Base-by-base conservation (phyloP, 352 stramenopile species). In the Phytophthora sansomeana region DNA sequence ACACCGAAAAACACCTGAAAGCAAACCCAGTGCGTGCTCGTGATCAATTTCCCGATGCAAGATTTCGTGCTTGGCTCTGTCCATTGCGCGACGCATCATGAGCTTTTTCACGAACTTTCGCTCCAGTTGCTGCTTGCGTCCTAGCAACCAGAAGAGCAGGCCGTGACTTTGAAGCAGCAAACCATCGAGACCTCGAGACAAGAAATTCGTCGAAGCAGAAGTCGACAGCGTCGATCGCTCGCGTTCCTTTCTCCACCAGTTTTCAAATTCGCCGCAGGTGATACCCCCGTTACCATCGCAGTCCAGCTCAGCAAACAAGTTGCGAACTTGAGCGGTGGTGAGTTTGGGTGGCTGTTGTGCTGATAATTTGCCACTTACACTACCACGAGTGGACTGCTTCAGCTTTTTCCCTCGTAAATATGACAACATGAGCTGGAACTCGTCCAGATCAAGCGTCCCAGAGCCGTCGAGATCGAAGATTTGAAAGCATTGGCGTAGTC, bases 101-200 rank as follows among this genome's bases (percentile, higher is more conserved):
- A 77, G 26, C n/a, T 84, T 83, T 48, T 82, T 84, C 57, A 83
- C 70, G n/a, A 84, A 87, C 21, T 82, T 79, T 3, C 62, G 59
- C 54, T 87, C 75, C 4, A 87, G 54, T 38, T 81, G 69, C 52
- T 79, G 75, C 24, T 80, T 78, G 17, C 74, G 68, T 7, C 78
- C 69, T 9, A 84, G 57, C 8, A 87, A 33, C 75, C 75, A 84
- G 47, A 87, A 83, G 5, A 87, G 46, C 17, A 83, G 33, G 0
- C 78, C 78, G 49, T 77, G 75, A 38, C 78, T 80, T 30, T 81
- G 66, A 24, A 84, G 65, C 0, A 87, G 48, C 43, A 87, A 46
- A 1, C 62, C 32, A 33, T 83, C 67, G 0, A 86, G 28, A 8
- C 78, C 69, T 14, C 44, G 46, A 1, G 73, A 63, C 0, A 86